phyloP scores from a whole-genome alignment of 257 asterid genomes.

The Plantago elongata region DNA sequence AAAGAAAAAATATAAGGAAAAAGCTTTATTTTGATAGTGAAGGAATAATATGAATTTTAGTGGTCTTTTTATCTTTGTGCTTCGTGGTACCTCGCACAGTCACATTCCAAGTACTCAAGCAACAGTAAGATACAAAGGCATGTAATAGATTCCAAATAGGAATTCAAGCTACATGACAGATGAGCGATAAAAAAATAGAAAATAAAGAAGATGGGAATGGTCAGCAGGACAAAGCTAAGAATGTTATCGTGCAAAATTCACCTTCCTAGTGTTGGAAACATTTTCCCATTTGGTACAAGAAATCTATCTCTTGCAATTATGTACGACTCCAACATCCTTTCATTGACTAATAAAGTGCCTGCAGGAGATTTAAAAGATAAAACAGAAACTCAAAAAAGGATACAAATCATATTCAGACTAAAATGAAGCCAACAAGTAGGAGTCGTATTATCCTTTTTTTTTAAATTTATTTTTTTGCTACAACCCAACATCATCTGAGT shows the following conservation, averaged over 20 bases:
- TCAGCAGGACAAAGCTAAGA: conserved; percentile 11
- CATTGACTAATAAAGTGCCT: conserved; percentile 95
- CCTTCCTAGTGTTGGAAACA: conserved; percentile 97
- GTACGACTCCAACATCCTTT: conserved; percentile 96
- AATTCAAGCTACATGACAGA: no score
- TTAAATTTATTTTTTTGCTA: no score
- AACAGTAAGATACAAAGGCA: no score
- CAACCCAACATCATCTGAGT: no score
- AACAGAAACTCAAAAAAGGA: conserved; percentile 14
- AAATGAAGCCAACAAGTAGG: neutral
- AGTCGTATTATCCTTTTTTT: no score
- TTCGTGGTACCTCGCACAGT: conserved; percentile 1
- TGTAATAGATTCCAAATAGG: no score
- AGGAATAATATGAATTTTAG: neutral
- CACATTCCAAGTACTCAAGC: neutral
- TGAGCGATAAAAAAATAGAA: neutral
- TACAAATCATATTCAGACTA: conserved; percentile 18
- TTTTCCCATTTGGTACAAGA: conserved; percentile 88
- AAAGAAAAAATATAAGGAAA: no score
- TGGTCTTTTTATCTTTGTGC: neutral
- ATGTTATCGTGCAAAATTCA: conserved; percentile 22
- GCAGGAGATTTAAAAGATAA: conserved; percentile 24
- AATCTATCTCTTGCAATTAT: conserved; percentile 97
- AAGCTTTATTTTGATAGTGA: conserved; percentile 5
- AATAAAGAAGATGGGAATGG: neutral